A percentile compares a stretch with the other conserved stretches of the same genome.
phyloP scores from a whole-genome alignment of 108 stramenopile genomes.

The Nitzschia inconspicua region DNA sequence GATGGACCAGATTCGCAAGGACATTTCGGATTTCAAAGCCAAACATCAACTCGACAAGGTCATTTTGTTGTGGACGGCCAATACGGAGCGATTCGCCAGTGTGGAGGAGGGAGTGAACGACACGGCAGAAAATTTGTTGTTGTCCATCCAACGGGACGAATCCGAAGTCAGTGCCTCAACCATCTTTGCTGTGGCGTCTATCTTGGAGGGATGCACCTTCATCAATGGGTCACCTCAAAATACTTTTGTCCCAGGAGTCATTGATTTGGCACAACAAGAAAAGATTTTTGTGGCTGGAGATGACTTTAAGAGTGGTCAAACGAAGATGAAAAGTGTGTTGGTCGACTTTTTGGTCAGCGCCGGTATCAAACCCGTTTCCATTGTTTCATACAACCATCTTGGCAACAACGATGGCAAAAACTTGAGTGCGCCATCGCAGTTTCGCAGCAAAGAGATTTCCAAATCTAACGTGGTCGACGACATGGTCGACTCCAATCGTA shows the following conservation, averaged over 20 bases:
- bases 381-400: conserved; percentile 98
- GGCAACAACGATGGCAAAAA: conserved; percentile 99
- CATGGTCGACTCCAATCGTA: conserved; percentile 96
- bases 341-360: conserved; percentile 97
- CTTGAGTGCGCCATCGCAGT: conserved; percentile 92
- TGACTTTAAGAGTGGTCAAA: conserved; percentile 99
- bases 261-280: conserved; percentile 83
- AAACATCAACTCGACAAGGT: conserved; percentile 89
- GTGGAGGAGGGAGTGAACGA: conserved; percentile 94
- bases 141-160: conserved; percentile 82
- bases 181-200: conserved; percentile 94
- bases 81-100: conserved; percentile 95
- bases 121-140: conserved; percentile 85
- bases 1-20: conserved; percentile 87
- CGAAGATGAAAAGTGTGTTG: conserved; percentile 96
- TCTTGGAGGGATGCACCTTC: conserved; percentile 93
- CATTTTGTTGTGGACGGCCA: conserved; percentile 97
- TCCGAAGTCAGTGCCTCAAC: conserved; percentile 94
- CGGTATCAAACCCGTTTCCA: conserved; percentile 95
- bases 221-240: conserved; percentile 99
- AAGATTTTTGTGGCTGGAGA: conserved; percentile 94
- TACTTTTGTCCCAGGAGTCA: conserved; percentile 97
- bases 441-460: conserved; percentile 98
- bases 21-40: conserved; percentile 93
- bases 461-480: conserved; percentile 99